Conservation (phyloP, 2,329 filamentous ascomycete species). For the Diaporthe citrichinensis region DNA sequence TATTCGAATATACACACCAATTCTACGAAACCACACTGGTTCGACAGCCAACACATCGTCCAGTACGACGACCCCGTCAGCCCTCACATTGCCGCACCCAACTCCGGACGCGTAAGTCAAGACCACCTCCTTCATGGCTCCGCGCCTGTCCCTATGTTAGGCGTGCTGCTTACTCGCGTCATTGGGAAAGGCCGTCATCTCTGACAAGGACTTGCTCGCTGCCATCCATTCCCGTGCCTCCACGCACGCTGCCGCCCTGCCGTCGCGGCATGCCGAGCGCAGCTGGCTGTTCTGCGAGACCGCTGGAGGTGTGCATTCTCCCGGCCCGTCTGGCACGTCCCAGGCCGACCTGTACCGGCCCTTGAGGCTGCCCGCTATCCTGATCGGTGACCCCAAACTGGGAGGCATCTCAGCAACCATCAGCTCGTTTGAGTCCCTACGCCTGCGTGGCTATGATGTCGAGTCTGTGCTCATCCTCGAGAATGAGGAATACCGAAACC, state of each 20-base stretch:
- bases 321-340: slow-evolving; percentile 79
- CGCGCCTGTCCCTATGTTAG: not conserved
- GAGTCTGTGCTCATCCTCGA: slow-evolving; percentile 78
- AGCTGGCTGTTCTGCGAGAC: slow-evolving; percentile 84
- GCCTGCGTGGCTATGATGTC: slow-evolving; percentile 84
- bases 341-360: slow-evolving; percentile 85
- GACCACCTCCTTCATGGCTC: not conserved
- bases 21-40: slow-evolving; percentile 64
- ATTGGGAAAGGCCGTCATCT: not conserved
- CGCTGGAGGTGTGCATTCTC: slow-evolving; percentile 86
- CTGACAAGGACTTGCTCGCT: slow-evolving; percentile 16
- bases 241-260: slow-evolving; percentile 53
- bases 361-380: slow-evolving; percentile 78
- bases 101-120: not conserved
- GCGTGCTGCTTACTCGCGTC: not conserved
- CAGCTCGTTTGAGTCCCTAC: slow-evolving; percentile 83
- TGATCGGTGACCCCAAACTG: slow-evolving; percentile 81
- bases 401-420: slow-evolving; percentile 88
- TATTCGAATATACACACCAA: not conserved
- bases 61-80: slow-evolving; percentile 70
- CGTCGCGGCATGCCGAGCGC: slow-evolving; percentile 46
- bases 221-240: slow-evolving; percentile 61
- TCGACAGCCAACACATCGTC: slow-evolving; percentile 66
- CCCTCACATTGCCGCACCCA: slow-evolving; percentile 22
- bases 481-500: slow-evolving; percentile 76